Evolutionary conservation across 441 rosid species (phyloP).

Genomic region (Dalechampia spathulata): DNA sequence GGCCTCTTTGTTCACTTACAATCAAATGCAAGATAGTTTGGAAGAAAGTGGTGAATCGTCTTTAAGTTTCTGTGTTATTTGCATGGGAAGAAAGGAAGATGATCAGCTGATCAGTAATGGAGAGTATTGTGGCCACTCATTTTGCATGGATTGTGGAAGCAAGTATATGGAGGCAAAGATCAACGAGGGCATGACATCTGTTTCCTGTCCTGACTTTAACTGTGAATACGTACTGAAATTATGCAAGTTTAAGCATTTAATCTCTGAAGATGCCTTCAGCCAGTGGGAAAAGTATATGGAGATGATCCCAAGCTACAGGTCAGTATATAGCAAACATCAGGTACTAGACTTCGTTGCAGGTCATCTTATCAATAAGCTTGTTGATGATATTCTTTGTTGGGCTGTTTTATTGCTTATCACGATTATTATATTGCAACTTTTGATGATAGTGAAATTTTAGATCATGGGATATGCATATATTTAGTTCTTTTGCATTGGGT

Average conservation of each 20-base stretch:
- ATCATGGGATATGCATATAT: not conserved
- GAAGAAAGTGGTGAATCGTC: not conserved
- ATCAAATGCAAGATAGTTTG: not conserved
- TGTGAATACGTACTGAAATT: not conserved
- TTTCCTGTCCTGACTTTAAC: not conserved
- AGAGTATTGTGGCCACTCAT: not conserved
- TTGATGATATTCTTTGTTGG: too few species aligned
- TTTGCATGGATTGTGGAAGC: conserved; percentile 4
- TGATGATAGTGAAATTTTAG: too few species aligned
- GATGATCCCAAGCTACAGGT: too few species aligned
- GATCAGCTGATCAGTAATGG: not conserved
- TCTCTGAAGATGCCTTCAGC: not conserved
- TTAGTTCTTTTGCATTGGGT: not conserved
- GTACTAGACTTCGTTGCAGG: too few species aligned
- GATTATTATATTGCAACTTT: too few species aligned
- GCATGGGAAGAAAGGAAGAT: not conserved
- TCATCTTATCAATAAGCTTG: too few species aligned
- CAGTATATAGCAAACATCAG: too few species aligned
- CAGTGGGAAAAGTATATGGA: not conserved
- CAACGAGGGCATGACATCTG: not conserved
- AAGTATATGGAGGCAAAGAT: not conserved
- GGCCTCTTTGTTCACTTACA: not conserved
- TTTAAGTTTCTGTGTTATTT: not conserved
- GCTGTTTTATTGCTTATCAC: too few species aligned
- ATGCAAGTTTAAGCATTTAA: not conserved